Percentiles rank a stretch among this genome's conserved stretches.
These are phyloP conservation scores for Russula olivacea DNA, from an alignment of 768 basidiomycete species.

Conservation along the genomic window DNA sequence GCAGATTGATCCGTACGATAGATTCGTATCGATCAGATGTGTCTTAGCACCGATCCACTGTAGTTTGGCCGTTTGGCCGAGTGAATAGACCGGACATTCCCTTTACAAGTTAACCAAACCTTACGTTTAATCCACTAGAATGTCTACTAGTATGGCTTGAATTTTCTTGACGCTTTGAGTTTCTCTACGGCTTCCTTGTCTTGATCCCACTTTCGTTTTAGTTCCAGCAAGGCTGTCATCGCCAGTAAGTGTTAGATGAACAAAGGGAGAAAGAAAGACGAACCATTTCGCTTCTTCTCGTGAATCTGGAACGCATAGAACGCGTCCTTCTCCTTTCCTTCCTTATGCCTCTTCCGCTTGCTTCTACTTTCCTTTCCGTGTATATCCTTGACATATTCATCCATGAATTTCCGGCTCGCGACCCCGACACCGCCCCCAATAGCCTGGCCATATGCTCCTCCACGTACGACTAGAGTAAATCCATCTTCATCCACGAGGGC, in stretches of 20 bases:
- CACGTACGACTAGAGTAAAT: conserved; percentile 89
- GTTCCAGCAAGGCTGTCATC: conserved; percentile 45
- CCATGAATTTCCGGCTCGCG: conserved; percentile 53
- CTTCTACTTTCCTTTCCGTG: conserved; percentile 29
- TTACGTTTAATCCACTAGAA: not conserved
- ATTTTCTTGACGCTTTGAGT: conserved; percentile 69
- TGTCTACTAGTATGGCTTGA: conserved; percentile 69
- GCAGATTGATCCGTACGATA: not conserved
- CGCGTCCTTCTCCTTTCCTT: conserved; percentile 52
- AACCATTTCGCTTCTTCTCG: conserved; percentile 83
- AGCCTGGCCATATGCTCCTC: conserved; percentile 84
- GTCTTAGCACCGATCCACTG: not conserved
- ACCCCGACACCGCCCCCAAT: conserved; percentile 73
- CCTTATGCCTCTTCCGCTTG: conserved; percentile 55
- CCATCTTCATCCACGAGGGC: conserved; percentile 92
- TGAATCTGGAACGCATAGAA: conserved; percentile 92
- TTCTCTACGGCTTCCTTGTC: conserved; percentile 83
- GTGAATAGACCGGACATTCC: no score
- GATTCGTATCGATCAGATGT: not conserved
- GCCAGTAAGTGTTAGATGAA: conserved; percentile 3
- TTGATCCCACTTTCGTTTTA: conserved; percentile 77
- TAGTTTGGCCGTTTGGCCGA: no score
- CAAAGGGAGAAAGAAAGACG: conserved; percentile 21
- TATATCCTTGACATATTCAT: conserved; percentile 22
- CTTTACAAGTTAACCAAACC: not conserved